phyloP scores from a whole-genome alignment of 2,329 filamentous ascomycete genomes.

The Clonostachys rhizophaga region DNA sequence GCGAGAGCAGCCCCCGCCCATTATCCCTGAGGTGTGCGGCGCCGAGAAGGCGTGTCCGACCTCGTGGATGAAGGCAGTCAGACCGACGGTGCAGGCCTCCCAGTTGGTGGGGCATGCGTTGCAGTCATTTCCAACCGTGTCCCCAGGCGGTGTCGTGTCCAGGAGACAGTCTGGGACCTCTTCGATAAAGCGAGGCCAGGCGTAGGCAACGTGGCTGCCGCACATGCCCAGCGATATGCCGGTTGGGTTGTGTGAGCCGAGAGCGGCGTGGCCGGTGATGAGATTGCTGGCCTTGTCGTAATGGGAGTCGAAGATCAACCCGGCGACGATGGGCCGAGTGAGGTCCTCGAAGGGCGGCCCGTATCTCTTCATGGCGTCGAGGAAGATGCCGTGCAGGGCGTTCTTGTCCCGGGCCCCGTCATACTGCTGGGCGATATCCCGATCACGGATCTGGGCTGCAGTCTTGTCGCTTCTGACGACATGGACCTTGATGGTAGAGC shows the following conservation, averaged over 20 bases:
- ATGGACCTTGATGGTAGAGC: constrained; percentile 55
- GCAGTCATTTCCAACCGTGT: constrained; percentile 32
- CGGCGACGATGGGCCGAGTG: constrained; percentile 60
- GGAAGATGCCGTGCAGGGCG: constrained; percentile 38
- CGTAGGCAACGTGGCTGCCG: constrained; percentile 66
- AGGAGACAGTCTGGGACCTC: constrained; percentile 51
- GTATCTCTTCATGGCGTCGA: constrained; percentile 38
- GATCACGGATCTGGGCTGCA: constrained; percentile 58
- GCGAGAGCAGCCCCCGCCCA: constrained; percentile 40
- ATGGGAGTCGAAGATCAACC: constrained; percentile 64
- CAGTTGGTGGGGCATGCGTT: constrained; percentile 34
- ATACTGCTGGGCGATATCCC: constrained; percentile 62
- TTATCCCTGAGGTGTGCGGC: constrained; percentile 63
- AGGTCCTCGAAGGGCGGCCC: constrained; percentile 20
- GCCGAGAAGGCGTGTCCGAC: constrained; percentile 67
- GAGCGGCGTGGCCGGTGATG: constrained; percentile 62
- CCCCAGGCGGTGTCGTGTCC: constrained; percentile 26
- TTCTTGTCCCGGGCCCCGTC: constrained; percentile 48
- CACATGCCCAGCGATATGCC: constrained; percentile 66
- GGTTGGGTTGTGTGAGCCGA: constrained; percentile 45
- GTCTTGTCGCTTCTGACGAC: constrained; percentile 62
- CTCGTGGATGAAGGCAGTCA: constrained; percentile 69
- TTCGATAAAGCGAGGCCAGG: constrained; percentile 65
- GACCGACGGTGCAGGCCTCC: constrained; percentile 45
- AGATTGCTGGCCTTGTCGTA: constrained; percentile 56